phyloP scores from a whole-genome alignment of 2,329 filamentous ascomycete species.

The Monilinia polystroma region DNA sequence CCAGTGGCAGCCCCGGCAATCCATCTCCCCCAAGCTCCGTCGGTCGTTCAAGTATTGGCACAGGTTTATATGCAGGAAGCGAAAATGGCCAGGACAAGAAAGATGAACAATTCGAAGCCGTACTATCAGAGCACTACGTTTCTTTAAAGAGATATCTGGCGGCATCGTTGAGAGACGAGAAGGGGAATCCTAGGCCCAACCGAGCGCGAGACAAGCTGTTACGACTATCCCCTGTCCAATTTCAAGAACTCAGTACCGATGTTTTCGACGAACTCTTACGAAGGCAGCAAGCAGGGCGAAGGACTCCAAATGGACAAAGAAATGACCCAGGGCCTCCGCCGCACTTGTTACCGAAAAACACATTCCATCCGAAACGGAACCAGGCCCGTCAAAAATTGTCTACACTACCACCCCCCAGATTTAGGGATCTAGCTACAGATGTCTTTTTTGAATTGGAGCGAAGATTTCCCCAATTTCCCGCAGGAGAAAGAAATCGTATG shows the following conservation, averaged over 20 bases:
- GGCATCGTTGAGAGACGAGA: constrained; percentile 69
- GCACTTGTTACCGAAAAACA: constrained; percentile 79
- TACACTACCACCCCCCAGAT: constrained; percentile 80
- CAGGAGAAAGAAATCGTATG: constrained; percentile 64
- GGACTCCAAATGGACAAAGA: constrained; percentile 52
- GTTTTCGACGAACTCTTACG: constrained; percentile 93
- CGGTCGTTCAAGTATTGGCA: constrained; percentile 79
- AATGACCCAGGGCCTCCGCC: constrained; percentile 56
- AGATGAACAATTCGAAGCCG: constrained; percentile 62
- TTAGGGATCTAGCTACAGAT: constrained; percentile 89
- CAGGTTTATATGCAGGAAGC: constrained; percentile 64
- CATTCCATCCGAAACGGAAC: constrained; percentile 95
- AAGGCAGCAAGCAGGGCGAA: constrained; percentile 67
- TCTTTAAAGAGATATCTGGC: constrained; percentile 68
- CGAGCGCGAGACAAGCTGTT: constrained; percentile 93
- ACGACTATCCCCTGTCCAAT: constrained; percentile 85
- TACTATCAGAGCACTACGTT: constrained; percentile 77
- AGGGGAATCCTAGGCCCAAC: constrained; percentile 72
- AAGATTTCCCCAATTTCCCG: constrained; percentile 78
- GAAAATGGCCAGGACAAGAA: constrained; percentile 63
- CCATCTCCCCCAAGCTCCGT: constrained; percentile 88
- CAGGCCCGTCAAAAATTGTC: constrained; percentile 95
- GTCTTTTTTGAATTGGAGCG: constrained; percentile 94
- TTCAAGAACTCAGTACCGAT: constrained; percentile 96
- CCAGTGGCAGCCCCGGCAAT: constrained; percentile 52